These are phyloP conservation scores for Trichomonascus vanleenenianus DNA, from an alignment of 805 yeast species.

Conservation along the genomic window DNA sequence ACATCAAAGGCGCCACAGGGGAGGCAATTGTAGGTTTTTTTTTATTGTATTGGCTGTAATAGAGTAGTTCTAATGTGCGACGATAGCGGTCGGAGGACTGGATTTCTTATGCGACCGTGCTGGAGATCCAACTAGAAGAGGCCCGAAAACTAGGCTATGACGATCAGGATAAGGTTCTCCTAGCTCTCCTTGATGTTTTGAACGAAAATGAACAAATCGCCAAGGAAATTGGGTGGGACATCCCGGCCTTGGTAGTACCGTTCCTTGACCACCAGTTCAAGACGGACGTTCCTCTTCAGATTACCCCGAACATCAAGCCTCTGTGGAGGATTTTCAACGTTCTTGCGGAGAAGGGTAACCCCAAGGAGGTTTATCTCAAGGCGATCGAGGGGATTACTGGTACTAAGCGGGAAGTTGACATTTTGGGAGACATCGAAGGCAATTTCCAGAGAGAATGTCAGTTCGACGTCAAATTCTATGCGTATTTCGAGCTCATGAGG, in stretches of 20 bases:
- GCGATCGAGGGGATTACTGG: constrained; percentile 54
- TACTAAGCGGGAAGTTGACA: constrained; percentile 3
- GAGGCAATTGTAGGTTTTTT: constrained; percentile 11
- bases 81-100: constrained; percentile 45
- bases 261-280: constrained; percentile 36
- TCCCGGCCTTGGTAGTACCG: constrained; percentile 60
- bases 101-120: constrained; percentile 61
- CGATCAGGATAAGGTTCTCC: constrained; percentile 46
- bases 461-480: constrained; percentile 54
- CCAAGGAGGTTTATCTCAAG: constrained; percentile 70
- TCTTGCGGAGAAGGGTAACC: constrained; percentile 63
- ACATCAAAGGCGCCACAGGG: constrained; percentile 15
- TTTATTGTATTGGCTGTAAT: no score
- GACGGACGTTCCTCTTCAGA: constrained; percentile 5
- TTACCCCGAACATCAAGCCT: constrained; percentile 12
- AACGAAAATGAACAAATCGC: constrained; percentile 41
- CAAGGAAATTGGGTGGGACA: constrained; percentile 81
- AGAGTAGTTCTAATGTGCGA: no score
- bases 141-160: constrained; percentile 38
- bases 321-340: constrained; percentile 49
- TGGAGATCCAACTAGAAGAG: constrained; percentile 53
- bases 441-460: constrained; percentile 15
- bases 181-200: constrained; percentile 38
- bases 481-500: constrained; percentile 55
- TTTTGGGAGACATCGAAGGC: constrained; percentile 18